Base-by-base conservation (phyloP, 2,329 filamentous ascomycete species). In the Aureobasidium sp. region DNA sequence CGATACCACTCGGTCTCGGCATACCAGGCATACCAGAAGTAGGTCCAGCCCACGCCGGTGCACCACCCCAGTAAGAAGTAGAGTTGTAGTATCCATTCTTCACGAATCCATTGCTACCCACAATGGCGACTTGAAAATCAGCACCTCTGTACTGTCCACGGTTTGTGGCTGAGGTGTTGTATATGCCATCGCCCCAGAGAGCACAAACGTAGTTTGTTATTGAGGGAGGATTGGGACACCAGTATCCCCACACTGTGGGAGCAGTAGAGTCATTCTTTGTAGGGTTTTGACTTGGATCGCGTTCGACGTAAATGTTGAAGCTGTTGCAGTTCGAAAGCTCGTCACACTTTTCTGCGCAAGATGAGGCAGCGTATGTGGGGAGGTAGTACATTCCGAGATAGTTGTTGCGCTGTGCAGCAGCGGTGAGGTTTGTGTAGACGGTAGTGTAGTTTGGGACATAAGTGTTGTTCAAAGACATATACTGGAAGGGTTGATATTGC, bases 131-230 rank as follows among this genome's bases (percentile, higher is more conserved):
- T 29, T 67, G 31, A 53, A 69, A 69, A 38, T 69, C 63, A 25
- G 58, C 64, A n/a, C n/a, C n/a, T 43, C 67, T 60, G 42, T 50
- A 70, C n/a, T 56, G 65, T 27, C 68, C 67, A 25, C 51, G 47
- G 53, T 69, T 69, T 53, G 56, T 68, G 38, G 65, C 68, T n/a
- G 60, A 55, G 16, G 60, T 11, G 42, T 45, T 51, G 16, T 70
- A 67, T 55, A 75, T 69, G 48, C 68, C 69, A 43, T 69, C 70
- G 27, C 72, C 72, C 73, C 73, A 76, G 25, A 75, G 68, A 13
- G 73, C 72, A 67, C 74, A 76, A 68, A 75, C 74, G 70, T 69
- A 75, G 71, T 74, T 75, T 61, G 74, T 74, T 56, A 75, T 72
- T 38, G 68, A 69, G 7, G 69, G 55, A 13, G 72, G 73, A 40